Evolutionary conservation across 1,284 basidiomycete species (phyloP).

Genomic region (Ganoderma boninense): DNA sequence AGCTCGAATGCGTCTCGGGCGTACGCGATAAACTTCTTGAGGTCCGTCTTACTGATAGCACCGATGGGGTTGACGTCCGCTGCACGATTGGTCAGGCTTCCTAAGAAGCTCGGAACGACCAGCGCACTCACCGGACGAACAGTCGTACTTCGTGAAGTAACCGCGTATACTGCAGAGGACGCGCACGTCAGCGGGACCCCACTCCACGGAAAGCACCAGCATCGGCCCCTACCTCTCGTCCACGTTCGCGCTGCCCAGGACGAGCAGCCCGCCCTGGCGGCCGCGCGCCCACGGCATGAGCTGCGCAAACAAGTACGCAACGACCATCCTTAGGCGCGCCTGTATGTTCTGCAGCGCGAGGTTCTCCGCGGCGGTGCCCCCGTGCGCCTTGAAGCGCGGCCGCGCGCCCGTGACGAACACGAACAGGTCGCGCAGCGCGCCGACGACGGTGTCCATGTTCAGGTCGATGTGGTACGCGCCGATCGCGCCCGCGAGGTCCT

Average conservation of each 20-base stretch:
- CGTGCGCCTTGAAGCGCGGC: slow-evolving; percentile 90
- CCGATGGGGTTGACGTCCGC: slow-evolving; percentile 99
- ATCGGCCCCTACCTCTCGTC: slow-evolving; percentile 81
- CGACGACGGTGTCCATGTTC: slow-evolving; percentile 95
- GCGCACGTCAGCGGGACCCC: background rate
- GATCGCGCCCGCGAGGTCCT: slow-evolving; percentile 86
- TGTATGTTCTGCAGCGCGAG: slow-evolving; percentile 98
- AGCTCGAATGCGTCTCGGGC: slow-evolving; percentile 83
- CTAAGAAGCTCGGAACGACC: background rate
- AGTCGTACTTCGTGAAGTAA: slow-evolving; percentile 98
- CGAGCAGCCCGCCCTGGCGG: slow-evolving; percentile 85
- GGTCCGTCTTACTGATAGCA: slow-evolving; percentile 96
- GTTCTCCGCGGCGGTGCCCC: slow-evolving; percentile 90
- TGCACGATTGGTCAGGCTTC: slow-evolving; percentile 41
- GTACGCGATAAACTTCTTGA: slow-evolving; percentile 95
- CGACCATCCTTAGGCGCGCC: slow-evolving; percentile 94
- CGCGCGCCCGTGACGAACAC: slow-evolving; percentile 82
- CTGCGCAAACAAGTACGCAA: slow-evolving; percentile 98
- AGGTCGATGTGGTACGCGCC: slow-evolving; percentile 93
- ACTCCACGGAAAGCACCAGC: background rate
- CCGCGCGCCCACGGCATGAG: slow-evolving; percentile 94
- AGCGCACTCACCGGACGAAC: slow-evolving; percentile 70
- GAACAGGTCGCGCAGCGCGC: slow-evolving; percentile 87
- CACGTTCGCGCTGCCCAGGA: slow-evolving; percentile 97
- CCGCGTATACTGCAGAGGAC: slow-evolving; percentile 77